Base-by-base conservation (phyloP, 2,329 filamentous ascomycete genomes). In the Dendrostoma leiphaemia region DNA sequence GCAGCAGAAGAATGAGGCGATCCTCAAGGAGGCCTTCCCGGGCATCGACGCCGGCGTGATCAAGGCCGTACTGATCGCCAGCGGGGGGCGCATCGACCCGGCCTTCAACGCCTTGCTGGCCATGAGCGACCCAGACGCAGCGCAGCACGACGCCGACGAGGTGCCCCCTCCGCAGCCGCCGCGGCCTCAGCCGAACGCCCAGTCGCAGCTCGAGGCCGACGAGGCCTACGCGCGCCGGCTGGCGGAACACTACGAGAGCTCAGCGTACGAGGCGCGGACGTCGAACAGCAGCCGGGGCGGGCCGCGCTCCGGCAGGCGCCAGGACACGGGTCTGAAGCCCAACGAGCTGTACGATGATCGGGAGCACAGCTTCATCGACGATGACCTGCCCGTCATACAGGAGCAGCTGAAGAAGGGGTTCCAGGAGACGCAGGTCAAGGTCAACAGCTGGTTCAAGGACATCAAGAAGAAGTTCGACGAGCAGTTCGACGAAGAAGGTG, bases 361-460 rank as follows among this genome's bases (percentile, higher is more conserved):
- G 45, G 91, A 96, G 64, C 88, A 88, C 65, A 97, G 84, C 75
- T 99, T 99, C 71, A 84, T 97, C 63, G 94, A 99, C 64, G 94
- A 99, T 64, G 94, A 99, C 62, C 82, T 99, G 13, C 93, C 94
- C 1, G 85, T 93, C 47, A 97, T 99, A 67, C 87, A 86, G 61
- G 91, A 96, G 68, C 97, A 95, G 65, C 82, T 99, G 62, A 88
- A 88, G 67, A 95, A 97, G 74, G 94, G 94, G 4, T 99, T 99
- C 73, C 66, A 91, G 52, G 92, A 99, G 67, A 97, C 94, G 2
- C 94, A 97, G 74, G 86, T 83, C 52, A 95, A 90, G 67, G 89
- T 99, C 64, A 97, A 96, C 74, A 83, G 84, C 47, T 97, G 93
- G 92, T 91, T 99, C 64, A 89, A 83, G 48, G 91, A 85, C 59